Conservation (phyloP, 2,329 filamentous ascomycete species). For the Phaeosphaeriaceae sp. region DNA sequence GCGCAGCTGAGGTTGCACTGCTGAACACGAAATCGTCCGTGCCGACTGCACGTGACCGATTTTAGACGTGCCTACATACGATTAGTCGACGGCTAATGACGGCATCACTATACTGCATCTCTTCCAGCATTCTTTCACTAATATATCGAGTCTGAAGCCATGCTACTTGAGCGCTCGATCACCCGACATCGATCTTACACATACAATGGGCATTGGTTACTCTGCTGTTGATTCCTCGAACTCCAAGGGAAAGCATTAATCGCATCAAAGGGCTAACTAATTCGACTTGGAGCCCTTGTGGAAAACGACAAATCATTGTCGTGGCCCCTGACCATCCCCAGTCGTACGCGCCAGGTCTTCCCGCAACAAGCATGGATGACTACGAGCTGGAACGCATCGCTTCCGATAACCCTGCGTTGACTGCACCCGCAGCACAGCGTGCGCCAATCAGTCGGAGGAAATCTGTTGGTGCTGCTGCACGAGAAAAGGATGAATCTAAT, state of each 20-base stretch:
- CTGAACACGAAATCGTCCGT: neutral
- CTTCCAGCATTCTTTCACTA: neutral
- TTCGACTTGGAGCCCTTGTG: too few relatives aligned
- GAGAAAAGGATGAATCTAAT: slow-evolving; percentile 9
- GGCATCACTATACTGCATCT: neutral
- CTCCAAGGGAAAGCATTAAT: neutral
- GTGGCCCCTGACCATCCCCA: neutral
- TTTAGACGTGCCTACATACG: neutral
- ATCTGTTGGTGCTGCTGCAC: slow-evolving; percentile 16
- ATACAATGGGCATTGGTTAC: neutral
- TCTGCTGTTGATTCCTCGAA: neutral
- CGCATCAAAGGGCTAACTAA: neutral
- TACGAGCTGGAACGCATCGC: slow-evolving; percentile 33
- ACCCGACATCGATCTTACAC: neutral
- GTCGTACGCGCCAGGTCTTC: neutral
- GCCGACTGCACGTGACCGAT: neutral
- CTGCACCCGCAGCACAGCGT: slow-evolving; percentile 26
- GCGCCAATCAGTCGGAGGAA: slow-evolving; percentile 19
- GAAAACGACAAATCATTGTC: neutral
- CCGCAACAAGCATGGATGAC: slow-evolving; percentile 32
- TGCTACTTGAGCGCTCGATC: neutral
- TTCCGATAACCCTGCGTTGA: slow-evolving; percentile 38
- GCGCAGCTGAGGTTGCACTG: neutral
- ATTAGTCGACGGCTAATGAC: slow-evolving; percentile 7
- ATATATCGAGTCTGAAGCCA: neutral